These are phyloP conservation scores for Pelargonium australe DNA, from an alignment of 441 rosid species.

Conservation along the genomic window DNA sequence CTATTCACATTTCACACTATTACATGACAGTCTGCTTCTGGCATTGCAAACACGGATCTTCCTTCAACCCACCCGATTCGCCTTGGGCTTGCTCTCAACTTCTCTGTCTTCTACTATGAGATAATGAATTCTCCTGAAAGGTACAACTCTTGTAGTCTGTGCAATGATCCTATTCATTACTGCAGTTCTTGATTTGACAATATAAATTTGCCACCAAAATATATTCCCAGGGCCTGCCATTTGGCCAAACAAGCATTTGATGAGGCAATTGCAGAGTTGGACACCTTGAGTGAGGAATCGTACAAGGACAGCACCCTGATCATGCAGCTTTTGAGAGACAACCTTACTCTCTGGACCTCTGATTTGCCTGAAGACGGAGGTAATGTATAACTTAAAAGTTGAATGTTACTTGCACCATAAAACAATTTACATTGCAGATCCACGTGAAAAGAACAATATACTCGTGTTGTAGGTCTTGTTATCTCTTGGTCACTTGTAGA, in stretches of 20 bases:
- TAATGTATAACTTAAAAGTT: slow-evolving; percentile 15
- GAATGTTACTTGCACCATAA: background rate
- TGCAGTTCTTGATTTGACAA: background rate
- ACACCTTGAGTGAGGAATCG: slow-evolving; percentile 92
- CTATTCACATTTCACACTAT: background rate
- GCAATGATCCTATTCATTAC: background rate
- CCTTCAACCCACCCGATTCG: slow-evolving; percentile 98
- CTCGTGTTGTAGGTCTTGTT: background rate
- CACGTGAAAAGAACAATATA: background rate
- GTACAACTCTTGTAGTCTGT: slow-evolving; percentile 19
- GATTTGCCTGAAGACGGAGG: slow-evolving; percentile 99
- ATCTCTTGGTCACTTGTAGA: background rate
- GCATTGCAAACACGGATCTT: slow-evolving; percentile 76
- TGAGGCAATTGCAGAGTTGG: slow-evolving; percentile 95
- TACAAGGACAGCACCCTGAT: slow-evolving; percentile 97
- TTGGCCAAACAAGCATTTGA: slow-evolving; percentile 40
- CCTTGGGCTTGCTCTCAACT: slow-evolving; percentile 97
- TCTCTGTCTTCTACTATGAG: slow-evolving; percentile 96
- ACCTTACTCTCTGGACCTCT: slow-evolving; percentile 98
- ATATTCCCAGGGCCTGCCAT: slow-evolving; percentile 80
- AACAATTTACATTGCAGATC: background rate
- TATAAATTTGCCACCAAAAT: background rate
- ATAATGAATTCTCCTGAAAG: slow-evolving; percentile 98
- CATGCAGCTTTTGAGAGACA: slow-evolving; percentile 96
- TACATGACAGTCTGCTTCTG: slow-evolving; percentile 64